phyloP scores from a whole-genome alignment of 768 basidiomycete species.

The Rickenella mellea region DNA sequence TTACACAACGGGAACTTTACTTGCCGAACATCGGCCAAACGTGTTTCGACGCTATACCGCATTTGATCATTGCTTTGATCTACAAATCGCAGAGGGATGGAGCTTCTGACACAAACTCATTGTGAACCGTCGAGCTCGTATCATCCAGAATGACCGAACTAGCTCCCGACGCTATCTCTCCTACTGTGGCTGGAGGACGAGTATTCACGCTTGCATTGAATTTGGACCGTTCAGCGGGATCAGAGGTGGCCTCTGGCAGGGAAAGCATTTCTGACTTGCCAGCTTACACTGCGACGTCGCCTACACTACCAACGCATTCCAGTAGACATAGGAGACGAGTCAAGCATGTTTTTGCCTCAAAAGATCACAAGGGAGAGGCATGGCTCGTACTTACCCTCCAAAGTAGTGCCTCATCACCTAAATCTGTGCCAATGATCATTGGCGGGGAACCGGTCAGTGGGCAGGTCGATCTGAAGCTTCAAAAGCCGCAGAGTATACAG shows the following conservation, averaged over 20 bases:
- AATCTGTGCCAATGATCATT: conserved; percentile 35
- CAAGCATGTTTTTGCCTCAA: conserved; percentile 32
- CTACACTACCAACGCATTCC: not conserved
- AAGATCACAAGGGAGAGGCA: conserved; percentile 30
- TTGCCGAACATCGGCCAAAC: too few relatives aligned
- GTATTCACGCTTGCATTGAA: not conserved
- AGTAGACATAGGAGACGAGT: not conserved
- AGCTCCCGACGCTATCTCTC: not conserved
- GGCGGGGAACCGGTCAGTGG: conserved; percentile 42
- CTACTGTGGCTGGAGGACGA: too few relatives aligned
- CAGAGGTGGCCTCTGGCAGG: not conserved
- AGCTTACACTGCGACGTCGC: not conserved
- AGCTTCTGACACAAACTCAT: not conserved
- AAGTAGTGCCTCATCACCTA: conserved; percentile 29
- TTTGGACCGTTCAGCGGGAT: not conserved
- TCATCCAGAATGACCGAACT: not conserved
- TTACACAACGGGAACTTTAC: too few relatives aligned
- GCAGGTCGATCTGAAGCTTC: conserved; percentile 38
- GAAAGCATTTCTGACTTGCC: not conserved
- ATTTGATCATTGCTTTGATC: too few relatives aligned
- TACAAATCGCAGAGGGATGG: too few relatives aligned
- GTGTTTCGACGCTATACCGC: too few relatives aligned
- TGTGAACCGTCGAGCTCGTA: not conserved
- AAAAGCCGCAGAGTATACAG: conserved; percentile 40
- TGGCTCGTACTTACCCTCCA: conserved; percentile 39